Evolutionary conservation across 331 rosid species (phyloP), one percentile per base, ranked within the genome.

Genomic region (Quercus phellos): DNA sequence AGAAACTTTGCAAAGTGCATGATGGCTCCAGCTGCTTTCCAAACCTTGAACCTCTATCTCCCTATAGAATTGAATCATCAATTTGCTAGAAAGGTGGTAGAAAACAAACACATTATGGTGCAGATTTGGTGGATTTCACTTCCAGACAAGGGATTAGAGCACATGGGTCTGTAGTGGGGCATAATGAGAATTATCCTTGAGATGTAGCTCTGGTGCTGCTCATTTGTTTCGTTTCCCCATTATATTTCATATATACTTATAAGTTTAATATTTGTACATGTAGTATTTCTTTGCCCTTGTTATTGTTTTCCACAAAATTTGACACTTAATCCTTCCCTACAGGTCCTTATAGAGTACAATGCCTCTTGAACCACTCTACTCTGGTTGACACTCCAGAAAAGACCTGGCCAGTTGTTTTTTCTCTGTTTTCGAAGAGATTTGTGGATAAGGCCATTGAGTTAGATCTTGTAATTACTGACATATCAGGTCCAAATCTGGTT

Each of bases 281-380:
- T 14, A 18, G 51, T 18, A 50, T 32, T 13, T 8, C 53, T 34
- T 32, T 4, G 24, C 55, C 12, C 19, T 68, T 55, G 4, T 68
- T 17, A 30, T 42, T 80, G 46, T 11, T 69, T 19, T 75, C 58
- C 19, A 67, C 43, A 5, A 77, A 29, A 32, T 18, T 73, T 82
- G 54, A 70, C 55, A 53, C 9, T 7, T 38, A 32, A 30, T 24
- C 3, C 7, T 76, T 80, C 51, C 30, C 32, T 68, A 55, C 81
- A 83, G 84, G 81, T 76, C 70, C 35, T 13, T 43, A 17, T 32
- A 7, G 43, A 14, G 73, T 14, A 3, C 51, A 18, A 21, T 76
- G 63, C 68, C 59, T n/a, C 51, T 22, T 76, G 78, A 71, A 75
- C 76, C 53, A 67, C 77, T 78, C 55, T 9, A 24, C 42, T 72